Evolutionary conservation across 306 rosid genomes (phyloP).

Genomic region (Hippophae tibetana): DNA sequence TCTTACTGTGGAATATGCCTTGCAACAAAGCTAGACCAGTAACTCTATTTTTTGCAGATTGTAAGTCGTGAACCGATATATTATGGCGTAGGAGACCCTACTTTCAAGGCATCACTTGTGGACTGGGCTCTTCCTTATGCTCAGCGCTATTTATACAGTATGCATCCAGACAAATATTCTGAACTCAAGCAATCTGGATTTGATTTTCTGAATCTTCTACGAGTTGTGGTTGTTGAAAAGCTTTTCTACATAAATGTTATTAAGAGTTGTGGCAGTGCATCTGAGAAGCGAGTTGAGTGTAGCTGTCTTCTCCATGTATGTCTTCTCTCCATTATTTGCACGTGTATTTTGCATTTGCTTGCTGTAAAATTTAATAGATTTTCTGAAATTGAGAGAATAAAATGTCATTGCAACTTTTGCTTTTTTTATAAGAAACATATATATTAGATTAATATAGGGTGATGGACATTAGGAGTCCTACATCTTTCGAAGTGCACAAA

Average conservation of each 20-base stretch:
- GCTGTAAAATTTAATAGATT: no score
- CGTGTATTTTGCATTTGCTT: no score
- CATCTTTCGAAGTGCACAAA: no score
- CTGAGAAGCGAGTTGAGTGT: conserved; percentile 49
- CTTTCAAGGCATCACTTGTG: conserved; percentile 49
- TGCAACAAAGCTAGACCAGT: no score
- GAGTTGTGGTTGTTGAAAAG: conserved; percentile 69
- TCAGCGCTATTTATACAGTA: conserved; percentile 65
- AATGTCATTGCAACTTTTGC: no score
- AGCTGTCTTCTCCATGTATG: conserved; percentile 73
- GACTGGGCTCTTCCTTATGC: conserved; percentile 84
- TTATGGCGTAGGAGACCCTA: conserved; percentile 45
- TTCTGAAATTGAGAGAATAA: no score
- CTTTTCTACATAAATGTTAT: conserved; percentile 66
- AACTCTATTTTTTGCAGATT: conserved; percentile 38
- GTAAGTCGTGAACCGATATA: conserved; percentile 76
- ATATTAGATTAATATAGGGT: no score
- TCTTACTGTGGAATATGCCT: no score
- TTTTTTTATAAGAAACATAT: no score
- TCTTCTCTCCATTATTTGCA: background rate
- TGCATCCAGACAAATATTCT: conserved; percentile 45
- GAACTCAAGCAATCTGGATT: conserved; percentile 66
- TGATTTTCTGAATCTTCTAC: conserved; percentile 33
- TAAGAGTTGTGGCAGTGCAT: conserved; percentile 38
- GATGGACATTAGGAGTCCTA: no score